phyloP scores from a whole-genome alignment of 1,284 basidiomycete genomes.

The Leccinum griseonigrum region DNA sequence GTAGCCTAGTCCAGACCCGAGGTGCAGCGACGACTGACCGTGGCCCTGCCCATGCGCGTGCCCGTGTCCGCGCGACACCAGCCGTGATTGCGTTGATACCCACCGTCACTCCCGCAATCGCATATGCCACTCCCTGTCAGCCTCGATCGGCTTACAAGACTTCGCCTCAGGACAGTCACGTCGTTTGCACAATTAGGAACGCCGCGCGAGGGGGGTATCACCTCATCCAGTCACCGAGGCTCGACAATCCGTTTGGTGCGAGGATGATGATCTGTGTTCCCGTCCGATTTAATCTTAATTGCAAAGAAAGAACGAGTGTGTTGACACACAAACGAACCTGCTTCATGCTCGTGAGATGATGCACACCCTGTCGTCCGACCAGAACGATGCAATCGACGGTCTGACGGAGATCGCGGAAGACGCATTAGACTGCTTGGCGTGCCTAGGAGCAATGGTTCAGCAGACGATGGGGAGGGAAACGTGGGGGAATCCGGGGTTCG shows the following conservation, averaged over 20 bases:
- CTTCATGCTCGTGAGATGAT: neutral
- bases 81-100: slow-evolving; percentile 61
- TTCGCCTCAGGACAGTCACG: slow-evolving; percentile 57
- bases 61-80: neutral
- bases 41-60: neutral
- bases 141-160: slow-evolving; percentile 87
- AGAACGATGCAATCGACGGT: slow-evolving; percentile 84
- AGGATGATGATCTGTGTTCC: neutral
- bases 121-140: slow-evolving; percentile 93
- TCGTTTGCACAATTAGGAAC: slow-evolving; percentile 1
- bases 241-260: neutral
- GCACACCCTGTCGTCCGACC: slow-evolving; percentile 55
- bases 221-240: neutral
- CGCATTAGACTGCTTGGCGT: slow-evolving; percentile 10
- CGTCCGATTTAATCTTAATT: neutral
- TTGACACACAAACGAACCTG: neutral
- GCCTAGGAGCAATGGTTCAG: neutral
- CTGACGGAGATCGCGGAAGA: slow-evolving; percentile 63
- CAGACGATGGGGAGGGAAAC: too few relatives aligned
- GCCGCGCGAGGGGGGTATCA: slow-evolving; percentile 8
- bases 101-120: slow-evolving; percentile 88
- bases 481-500: neutral
- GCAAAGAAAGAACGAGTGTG: neutral
- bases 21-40: neutral
- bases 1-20: neutral